Base-by-base conservation (phyloP, 805 yeast genomes). In the Zygosaccharomyces lentus region DNA sequence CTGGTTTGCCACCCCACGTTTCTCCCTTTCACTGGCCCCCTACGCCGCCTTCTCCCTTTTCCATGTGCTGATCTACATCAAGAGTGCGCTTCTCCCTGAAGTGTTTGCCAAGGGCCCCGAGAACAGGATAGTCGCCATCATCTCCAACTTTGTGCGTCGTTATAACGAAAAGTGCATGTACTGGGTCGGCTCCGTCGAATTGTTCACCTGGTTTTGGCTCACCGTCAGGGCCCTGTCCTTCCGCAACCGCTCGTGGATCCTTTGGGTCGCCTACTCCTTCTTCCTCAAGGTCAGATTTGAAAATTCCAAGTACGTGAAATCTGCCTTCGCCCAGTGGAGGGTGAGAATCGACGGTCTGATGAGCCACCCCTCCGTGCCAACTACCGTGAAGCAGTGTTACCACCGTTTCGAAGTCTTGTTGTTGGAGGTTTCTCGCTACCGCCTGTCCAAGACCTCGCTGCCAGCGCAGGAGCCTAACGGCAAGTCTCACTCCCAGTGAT, bases 281-380 rank as follows among this genome's bases (percentile, higher is more conserved):
- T 90, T 90, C 69, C 73, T 88, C 66, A 86, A 86, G 66, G 65
- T 84, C 47, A 79, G 96, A 66, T 86, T 73, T 62, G 95, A 87
- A 61, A 81, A 80, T 54, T 84, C 93, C 2, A 71, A 78, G 25
- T 81, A 80, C 69, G 83, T 88, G 46, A 82, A 87, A 67, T 70
- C 76, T 51, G 81, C 80, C 26, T 71, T 87, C 61, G 80, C 84
- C 69, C 71, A 74, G 43, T 71, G 83, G 71, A 95, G 86, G 65
- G 81, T 84, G 39, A 72, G 82, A 54, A 54, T 77, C 41, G 85
- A 83, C 62, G 80, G 82, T 15, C 47, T 80, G 13, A 67, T 80
- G 34, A 62, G 72, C 34, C 76, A 78, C 45, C 77, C 82, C 35
- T 56, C 69, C n/a, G 69, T 80, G 15, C 82, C 84, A 13, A 75